Evolutionary conservation across 2,329 filamentous ascomycete species (phyloP).

Genomic region (Fusarium floridanum): DNA sequence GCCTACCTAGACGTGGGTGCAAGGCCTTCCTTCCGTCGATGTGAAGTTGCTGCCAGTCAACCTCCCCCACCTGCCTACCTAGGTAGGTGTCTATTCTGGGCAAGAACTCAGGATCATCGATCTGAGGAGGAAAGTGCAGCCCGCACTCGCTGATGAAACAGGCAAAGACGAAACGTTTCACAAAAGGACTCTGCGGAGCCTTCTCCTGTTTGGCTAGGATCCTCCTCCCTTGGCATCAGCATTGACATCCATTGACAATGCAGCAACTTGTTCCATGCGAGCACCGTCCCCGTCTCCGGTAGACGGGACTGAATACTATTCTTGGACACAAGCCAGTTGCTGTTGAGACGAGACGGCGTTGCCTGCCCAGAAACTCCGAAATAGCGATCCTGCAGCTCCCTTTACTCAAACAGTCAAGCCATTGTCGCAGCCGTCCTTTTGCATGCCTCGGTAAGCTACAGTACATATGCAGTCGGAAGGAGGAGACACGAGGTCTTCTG

Average conservation of each 20-base stretch:
- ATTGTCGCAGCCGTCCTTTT: slow-evolving; percentile 3
- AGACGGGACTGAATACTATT: slow-evolving; percentile 18
- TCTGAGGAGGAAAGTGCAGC: slow-evolving; percentile 22
- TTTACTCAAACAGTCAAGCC: slow-evolving; percentile 2
- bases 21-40: background rate
- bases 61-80: background rate
- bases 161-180: slow-evolving; percentile 45
- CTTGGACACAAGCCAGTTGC: slow-evolving; percentile 6
- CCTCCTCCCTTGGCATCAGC: slow-evolving; percentile 16
- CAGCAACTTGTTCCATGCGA: slow-evolving; percentile 17
- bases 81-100: background rate
- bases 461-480: background rate
- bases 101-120: background rate
- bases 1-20: slow-evolving; percentile 20
- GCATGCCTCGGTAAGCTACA: slow-evolving; percentile 20
- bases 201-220: slow-evolving; percentile 30
- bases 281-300: slow-evolving; percentile 12
- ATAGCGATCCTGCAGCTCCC: slow-evolving; percentile 9
- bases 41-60: background rate
- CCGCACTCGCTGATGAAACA: slow-evolving; percentile 41
- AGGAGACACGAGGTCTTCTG: slow-evolving; percentile 34
- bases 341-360: background rate
- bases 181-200: slow-evolving; percentile 23
- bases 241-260: slow-evolving; percentile 7
- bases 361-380: background rate